These are phyloP conservation scores for Eucalyptus cloeziana DNA, from an alignment of 345 rosid species.

Conservation along the genomic window DNA sequence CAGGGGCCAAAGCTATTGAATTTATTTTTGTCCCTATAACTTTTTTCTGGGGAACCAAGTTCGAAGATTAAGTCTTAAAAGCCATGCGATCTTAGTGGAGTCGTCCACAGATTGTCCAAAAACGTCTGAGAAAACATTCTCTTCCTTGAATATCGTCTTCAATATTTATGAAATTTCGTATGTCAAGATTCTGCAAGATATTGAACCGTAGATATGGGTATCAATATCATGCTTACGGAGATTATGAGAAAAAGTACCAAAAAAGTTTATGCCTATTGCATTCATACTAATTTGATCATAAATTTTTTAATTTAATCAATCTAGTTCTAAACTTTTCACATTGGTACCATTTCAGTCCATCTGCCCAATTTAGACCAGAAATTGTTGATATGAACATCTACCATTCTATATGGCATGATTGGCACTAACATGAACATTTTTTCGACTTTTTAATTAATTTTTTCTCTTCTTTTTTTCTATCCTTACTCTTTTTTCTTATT, in stretches of 20 bases:
- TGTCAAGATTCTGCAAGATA: not conserved
- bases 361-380: fast-evolving
- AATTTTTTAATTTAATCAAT: too few relatives aligned
- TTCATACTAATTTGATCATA: too few relatives aligned
- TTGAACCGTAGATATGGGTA: not conserved
- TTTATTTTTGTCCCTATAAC: not conserved
- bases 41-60: not conserved
- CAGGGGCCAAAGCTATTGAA: not conserved
- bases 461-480: too few relatives aligned
- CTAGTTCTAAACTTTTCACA: too few relatives aligned
- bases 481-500: too few relatives aligned
- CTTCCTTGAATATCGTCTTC: not conserved
- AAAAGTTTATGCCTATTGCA: too few relatives aligned
- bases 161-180: not conserved
- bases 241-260: not conserved
- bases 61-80: not conserved
- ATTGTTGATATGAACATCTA: too few relatives aligned
- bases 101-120: not conserved
- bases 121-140: not conserved
- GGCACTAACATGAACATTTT: too few relatives aligned
- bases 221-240: not conserved
- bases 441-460: too few relatives aligned
- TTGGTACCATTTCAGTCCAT: too few relatives aligned
- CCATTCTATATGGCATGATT: too few relatives aligned
- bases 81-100: not conserved